Conservation (phyloP, 129 eudicot species). For the Ambrosia trifida region DNA sequence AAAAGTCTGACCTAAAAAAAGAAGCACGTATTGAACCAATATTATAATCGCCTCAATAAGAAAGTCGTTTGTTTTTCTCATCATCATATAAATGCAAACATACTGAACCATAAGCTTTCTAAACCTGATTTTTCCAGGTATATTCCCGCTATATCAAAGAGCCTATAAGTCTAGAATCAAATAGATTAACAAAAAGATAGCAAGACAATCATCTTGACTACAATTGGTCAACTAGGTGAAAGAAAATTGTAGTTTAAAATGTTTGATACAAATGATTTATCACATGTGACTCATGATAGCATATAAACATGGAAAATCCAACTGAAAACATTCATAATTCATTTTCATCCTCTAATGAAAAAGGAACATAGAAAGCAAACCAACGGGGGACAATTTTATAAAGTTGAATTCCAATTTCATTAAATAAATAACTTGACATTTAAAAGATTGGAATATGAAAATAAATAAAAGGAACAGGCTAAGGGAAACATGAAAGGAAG, state of each 20-base stretch:
- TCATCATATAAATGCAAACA: constrained; percentile 18
- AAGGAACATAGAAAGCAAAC: constrained; percentile 6
- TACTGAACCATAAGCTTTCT: neutral
- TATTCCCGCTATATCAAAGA: neutral
- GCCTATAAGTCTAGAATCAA: neutral
- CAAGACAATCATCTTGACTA: neutral
- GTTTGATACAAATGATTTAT: neutral
- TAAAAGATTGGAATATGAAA: neutral
- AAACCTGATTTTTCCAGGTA: constrained; percentile 3
- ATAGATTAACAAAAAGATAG: neutral
- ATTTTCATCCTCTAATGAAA: constrained; percentile 20
- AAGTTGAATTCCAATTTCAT: constrained; percentile 8
- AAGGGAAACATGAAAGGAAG: constrained; percentile 11
- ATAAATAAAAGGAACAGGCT: constrained; percentile 4
- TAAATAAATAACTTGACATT: neutral
- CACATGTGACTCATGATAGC: neutral
- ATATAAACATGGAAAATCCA: constrained; percentile 3
- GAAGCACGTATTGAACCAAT: constrained; percentile 7
- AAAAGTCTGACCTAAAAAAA: constrained; percentile 69
- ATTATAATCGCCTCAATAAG: constrained; percentile 3
- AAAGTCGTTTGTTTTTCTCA: constrained; percentile 1
- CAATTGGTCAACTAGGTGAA: neutral
- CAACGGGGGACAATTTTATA: neutral
- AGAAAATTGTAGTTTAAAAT: neutral
- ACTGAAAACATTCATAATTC: neutral